Conservation (phyloP, 139 green algal species). For the Chlorella ohadii region DNA sequence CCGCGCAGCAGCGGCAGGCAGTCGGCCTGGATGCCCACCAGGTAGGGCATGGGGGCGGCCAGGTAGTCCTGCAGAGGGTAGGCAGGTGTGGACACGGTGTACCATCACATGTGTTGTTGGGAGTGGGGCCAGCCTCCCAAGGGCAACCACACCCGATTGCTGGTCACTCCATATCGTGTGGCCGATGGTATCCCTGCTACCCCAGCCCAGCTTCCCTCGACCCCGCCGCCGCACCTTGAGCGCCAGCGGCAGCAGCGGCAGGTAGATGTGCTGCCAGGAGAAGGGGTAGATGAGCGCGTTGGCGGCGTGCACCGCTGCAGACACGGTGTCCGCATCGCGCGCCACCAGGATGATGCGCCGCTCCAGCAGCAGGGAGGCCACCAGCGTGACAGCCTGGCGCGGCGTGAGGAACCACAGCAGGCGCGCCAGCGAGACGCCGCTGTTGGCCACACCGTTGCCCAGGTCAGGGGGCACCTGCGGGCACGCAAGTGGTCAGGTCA, state of each 20-base stretch:
- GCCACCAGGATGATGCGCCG: constrained; percentile 77
- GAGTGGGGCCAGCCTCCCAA: too few relatives aligned
- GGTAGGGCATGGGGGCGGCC: constrained; percentile 81
- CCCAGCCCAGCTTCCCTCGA: neutral
- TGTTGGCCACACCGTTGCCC: constrained; percentile 65
- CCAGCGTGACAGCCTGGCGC: constrained; percentile 61
- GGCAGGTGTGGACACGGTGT: too few relatives aligned
- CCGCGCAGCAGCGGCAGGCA: constrained; percentile 61
- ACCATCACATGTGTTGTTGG: too few relatives aligned
- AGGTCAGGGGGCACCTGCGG: constrained; percentile 72
- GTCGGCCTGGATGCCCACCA: constrained; percentile 75
- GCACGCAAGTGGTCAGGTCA: neutral
- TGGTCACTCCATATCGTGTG: too few relatives aligned
- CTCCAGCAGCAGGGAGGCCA: constrained; percentile 80
- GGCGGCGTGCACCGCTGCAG: constrained; percentile 72
- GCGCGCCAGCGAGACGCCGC: constrained; percentile 70
- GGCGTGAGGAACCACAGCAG: constrained; percentile 76
- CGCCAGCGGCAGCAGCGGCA: constrained; percentile 75
- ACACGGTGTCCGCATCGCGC: constrained; percentile 65
- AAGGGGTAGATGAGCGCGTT: constrained; percentile 81
- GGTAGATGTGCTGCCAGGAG: constrained; percentile 85
- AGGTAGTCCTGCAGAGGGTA: constrained; percentile 73
- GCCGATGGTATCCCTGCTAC: too few relatives aligned
- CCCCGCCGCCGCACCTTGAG: constrained; percentile 41
- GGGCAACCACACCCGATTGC: too few relatives aligned